A percentile compares a stretch with the other conserved stretches of the same genome.
Evolutionary conservation across 306 rosid genomes (phyloP).

Genomic region (Inga oerstediana): DNA sequence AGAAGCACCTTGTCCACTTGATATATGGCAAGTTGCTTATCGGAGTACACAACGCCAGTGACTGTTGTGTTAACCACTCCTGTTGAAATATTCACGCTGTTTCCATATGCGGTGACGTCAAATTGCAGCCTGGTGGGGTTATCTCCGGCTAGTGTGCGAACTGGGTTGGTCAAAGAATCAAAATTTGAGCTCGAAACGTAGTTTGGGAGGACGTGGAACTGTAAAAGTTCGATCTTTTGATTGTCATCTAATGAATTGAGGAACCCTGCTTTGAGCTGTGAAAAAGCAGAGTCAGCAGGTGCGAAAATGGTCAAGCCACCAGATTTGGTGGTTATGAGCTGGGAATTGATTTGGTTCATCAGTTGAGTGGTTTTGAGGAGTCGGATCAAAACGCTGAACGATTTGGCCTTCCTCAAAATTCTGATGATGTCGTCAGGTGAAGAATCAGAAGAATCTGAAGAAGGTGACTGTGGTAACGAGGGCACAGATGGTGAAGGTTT

Average conservation of each 20-base stretch:
- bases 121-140: slow-evolving; percentile 36
- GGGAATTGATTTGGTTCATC: slow-evolving; percentile 37
- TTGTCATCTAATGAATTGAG: slow-evolving; percentile 18
- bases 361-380: slow-evolving; percentile 46
- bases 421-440: slow-evolving; percentile 24
- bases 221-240: slow-evolving; percentile 43
- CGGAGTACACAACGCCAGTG: slow-evolving; percentile 38
- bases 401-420: slow-evolving; percentile 42
- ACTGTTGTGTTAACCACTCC: slow-evolving; percentile 47
- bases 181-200: slow-evolving; percentile 43
- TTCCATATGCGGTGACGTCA: slow-evolving; percentile 44
- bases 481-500: slow-evolving; percentile 2
- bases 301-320: neutral
- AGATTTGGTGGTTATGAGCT: slow-evolving; percentile 29
- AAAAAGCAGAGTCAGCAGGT: neutral
- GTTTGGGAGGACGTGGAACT: slow-evolving; percentile 42
- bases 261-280: slow-evolving; percentile 11
- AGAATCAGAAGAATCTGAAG: slow-evolving; percentile 20
- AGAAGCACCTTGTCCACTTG: slow-evolving; percentile 45
- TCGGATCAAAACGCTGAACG: slow-evolving; percentile 38
- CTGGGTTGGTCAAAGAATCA: slow-evolving; percentile 48
- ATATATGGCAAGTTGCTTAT: slow-evolving; percentile 44
- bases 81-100: slow-evolving; percentile 35
- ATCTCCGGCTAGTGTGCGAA: slow-evolving; percentile 51
- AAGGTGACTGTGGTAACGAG: slow-evolving; percentile 1